Evolutionary conservation across 352 stramenopile genomes (phyloP).

Genomic region (Phytophthora multivora): DNA sequence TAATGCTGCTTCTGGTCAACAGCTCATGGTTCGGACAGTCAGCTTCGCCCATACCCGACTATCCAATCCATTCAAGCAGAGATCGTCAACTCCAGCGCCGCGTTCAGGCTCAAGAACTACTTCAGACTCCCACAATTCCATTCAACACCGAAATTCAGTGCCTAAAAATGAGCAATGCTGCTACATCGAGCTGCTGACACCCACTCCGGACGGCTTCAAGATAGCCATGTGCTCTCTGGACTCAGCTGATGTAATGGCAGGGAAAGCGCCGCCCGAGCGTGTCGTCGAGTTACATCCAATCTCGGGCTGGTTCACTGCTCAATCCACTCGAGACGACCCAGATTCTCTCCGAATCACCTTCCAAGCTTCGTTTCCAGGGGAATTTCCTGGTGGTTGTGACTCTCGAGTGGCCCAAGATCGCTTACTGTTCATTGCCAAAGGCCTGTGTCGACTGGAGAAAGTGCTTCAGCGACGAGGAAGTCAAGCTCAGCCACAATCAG

Average conservation of each 20-base stretch:
- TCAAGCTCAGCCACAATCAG: conserved; percentile 6
- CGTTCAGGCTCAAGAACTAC: conserved; percentile 7
- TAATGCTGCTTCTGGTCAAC: background rate
- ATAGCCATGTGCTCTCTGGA: conserved; percentile 29
- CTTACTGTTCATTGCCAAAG: conserved; percentile 28
- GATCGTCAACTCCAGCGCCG: background rate
- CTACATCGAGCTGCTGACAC: conserved; percentile 31
- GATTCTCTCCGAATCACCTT: conserved; percentile 26
- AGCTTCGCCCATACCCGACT: conserved; percentile 28
- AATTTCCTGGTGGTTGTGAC: conserved; percentile 18
- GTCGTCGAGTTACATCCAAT: conserved; percentile 34
- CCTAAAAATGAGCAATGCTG: conserved; percentile 37
- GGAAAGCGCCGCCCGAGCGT: conserved; percentile 26
- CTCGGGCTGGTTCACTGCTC: conserved; percentile 30
- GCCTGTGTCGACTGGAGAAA: conserved; percentile 33
- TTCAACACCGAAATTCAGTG: background rate
- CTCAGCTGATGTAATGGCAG: conserved; percentile 20
- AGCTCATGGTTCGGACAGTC: conserved; percentile 36
- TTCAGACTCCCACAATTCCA: conserved; percentile 4
- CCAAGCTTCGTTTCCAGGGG: conserved; percentile 26
- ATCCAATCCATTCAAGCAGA: conserved; percentile 16
- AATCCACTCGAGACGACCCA: conserved; percentile 5
- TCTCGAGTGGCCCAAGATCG: conserved; percentile 18
- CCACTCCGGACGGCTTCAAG: conserved; percentile 21
- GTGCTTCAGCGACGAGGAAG: conserved; percentile 20